Base-by-base conservation (phyloP, 2,329 filamentous ascomycete genomes). In the Cercospora janseana region DNA sequence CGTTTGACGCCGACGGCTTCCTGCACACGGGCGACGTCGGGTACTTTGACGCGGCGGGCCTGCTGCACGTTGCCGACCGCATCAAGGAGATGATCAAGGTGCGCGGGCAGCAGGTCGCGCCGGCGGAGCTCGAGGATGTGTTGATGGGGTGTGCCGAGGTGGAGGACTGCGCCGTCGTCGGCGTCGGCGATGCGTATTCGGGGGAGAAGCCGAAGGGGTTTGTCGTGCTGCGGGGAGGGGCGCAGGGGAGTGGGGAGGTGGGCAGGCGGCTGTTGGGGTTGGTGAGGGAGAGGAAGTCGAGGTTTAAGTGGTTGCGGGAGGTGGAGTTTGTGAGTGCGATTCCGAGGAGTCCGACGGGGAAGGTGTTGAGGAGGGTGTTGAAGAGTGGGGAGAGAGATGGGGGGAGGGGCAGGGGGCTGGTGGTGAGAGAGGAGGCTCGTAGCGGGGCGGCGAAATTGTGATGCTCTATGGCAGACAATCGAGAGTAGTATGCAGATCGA, bases 321-420 rank as follows among this genome's bases (percentile, higher is more conserved):
- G 70, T 86, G 3, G 79, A 82, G 65, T 86, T 86, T 55, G 71
- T 83, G 13, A 79, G 82, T 38, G 72, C 72, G 40, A 79, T 89
- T 18, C 86, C 86, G 9, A 88, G 88, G 75, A 86, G 80, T 62
- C 77, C 83, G 0, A 86, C 81, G 60, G 85, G 86, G 18, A 88
- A 88, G 77, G 83, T 88, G 48, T 66, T 88, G 62, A 72, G 84
- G 34, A 73, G 85, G 21, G 60, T 87, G 34, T 64, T 84, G 62
- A 77, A 73, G 56, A 57, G 48, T 55, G 67, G 64, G 51, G 73
- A 80, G 42, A 61, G 67, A 56, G 73, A 72, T 37, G 60, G 64
- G 70, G 40, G 24, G 9, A 55, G 62, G 35, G 35, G 35, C 27
- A 61, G 42, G 31, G 62, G 61, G 5, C 16, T 63, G n/a, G 18